Evolutionary conservation across 306 rosid genomes (phyloP), one percentile per base, ranked within the genome.

Genomic region (Vicia faba): DNA sequence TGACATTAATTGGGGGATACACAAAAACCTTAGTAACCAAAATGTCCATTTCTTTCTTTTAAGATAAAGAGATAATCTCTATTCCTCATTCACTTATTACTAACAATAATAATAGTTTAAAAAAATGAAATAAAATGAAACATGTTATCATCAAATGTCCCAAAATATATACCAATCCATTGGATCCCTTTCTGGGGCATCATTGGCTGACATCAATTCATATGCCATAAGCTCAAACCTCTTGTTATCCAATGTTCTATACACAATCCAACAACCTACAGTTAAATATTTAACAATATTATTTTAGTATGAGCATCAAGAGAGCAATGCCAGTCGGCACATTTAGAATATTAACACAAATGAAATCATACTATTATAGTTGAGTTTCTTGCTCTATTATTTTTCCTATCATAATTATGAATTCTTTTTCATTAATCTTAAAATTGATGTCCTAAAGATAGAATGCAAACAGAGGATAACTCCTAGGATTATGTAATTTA

Each of bases 131-230:
- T 46, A n/a, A n/a, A n/a, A 41, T 11, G 26, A 33, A 25, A 9
- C 39, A 70, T 59, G 19, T 10, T 49, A 49, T 60, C 23, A 70
- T 44, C 7, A 38, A 64, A 77, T 50, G 45, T 66, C 43, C 36
- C 6, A 12, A 48, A 73, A 54, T 68, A 43, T 75, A 3, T 84
- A 93, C 98, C 98, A 93, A 69, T 88, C 83, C 96, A 83, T 93
- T 23, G 98, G 98, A 86, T 93, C 98, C 84, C 98, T 85, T 84
- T 89, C 96, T 18, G 96, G 95, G 60, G 86, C 98, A 78, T 89
- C 97, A 65, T 87, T 84, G 77, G 98, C 98, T 2, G 98, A 87
- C 97, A 84, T 88, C 63, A 93, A 71, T 74, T 93, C 97, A 65
- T 93, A 93, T n/a, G 91, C 96, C 50, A 56, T 86, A 44, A 93